Evolutionary conservation across 768 basidiomycete genomes (phyloP), one percentile per base, ranked within the genome.

Genomic region (Lentinula boryana): DNA sequence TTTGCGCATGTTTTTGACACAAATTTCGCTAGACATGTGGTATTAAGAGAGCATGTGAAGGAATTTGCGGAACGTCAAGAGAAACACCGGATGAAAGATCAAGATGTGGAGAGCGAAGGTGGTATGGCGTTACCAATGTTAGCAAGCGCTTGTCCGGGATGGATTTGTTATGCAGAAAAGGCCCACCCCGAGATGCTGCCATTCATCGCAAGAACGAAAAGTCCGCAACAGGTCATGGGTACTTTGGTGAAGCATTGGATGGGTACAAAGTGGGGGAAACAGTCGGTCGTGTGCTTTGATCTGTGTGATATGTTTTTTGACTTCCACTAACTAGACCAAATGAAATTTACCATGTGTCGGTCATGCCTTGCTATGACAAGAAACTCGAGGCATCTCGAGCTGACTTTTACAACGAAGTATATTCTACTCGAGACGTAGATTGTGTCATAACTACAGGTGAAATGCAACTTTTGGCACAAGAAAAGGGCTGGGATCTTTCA

Each of bases 351-450:
- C 97, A 99, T 68, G 94, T 98, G 57, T 83, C 93, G 0, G 95
- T 98, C 55, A 98, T 98, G 95, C 96, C 97, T 0, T 99, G 97
- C 73, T 98, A 98, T 74, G 97, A 99, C 81, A 98, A 98, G 76
- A 99, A 99, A 70, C 85, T 99, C 15, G 97, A 99, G 74, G 97
- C 97, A 0, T 98, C 95, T 8, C 83, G 97, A 31, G 84, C 87
- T 51, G 95, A 99, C 69, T 99, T 98, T 69, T 93, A 93, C 69
- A 86, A 87, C 63, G 87, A 89, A 7, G 65, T 83, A 1, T 89
- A 93, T 72, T 79, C 87, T 41, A 94, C 93, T 9, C 80, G 95
- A 58, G 96, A 98, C 66, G 93, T 98, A 49, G 97, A 98, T 73
- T 97, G 95, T 70, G 97, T 99, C 27, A 84, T 98, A 63, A 98